Evolutionary conservation across 495 filamentous ascomycete species (phyloP).

Genomic region (Antarctomyces pellizariae): DNA sequence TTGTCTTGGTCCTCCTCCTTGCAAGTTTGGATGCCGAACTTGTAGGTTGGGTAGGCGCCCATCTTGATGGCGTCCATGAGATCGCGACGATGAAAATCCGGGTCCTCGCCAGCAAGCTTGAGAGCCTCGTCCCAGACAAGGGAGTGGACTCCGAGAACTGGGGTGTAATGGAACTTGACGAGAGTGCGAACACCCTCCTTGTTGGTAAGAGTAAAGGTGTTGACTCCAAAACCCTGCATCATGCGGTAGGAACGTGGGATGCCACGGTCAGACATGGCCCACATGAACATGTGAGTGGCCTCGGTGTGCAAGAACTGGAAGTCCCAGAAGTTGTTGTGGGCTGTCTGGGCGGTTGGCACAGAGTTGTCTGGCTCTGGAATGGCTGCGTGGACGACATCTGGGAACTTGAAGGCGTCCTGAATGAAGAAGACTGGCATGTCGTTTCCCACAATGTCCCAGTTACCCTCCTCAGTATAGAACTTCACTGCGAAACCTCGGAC

Average conservation of each 20-base stretch:
- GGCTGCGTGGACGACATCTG: conserved; percentile 55
- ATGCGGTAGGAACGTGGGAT: conserved; percentile 67
- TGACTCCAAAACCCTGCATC: conserved; percentile 86
- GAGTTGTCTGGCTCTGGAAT: conserved; percentile 67
- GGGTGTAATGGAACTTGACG: conserved; percentile 66
- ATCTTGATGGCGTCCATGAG: conserved; percentile 59
- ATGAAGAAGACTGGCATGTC: conserved; percentile 50
- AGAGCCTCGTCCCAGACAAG: conserved; percentile 77
- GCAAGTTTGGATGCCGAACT: conserved; percentile 59
- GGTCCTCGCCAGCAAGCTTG: conserved; percentile 61
- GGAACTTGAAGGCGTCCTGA: conserved; percentile 48
- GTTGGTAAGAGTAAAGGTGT: conserved; percentile 57
- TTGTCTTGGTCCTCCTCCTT: conserved; percentile 48
- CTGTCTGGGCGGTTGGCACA: conserved; percentile 33
- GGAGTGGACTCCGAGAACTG: conserved; percentile 60
- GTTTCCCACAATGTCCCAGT: conserved; percentile 40
- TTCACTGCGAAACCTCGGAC: conserved; percentile 67
- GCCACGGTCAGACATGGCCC: conserved; percentile 56
- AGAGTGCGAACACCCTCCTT: conserved; percentile 45
- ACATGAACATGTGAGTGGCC: conserved; percentile 67
- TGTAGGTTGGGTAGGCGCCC: conserved; percentile 54
- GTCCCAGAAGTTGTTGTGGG: conserved; percentile 43
- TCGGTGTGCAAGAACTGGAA: conserved; percentile 42
- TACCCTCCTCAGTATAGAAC: conserved; percentile 41
- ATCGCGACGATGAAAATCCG: conserved; percentile 76